phyloP scores from a whole-genome alignment of 768 basidiomycete species.

The Tricholoma saponaceum region DNA sequence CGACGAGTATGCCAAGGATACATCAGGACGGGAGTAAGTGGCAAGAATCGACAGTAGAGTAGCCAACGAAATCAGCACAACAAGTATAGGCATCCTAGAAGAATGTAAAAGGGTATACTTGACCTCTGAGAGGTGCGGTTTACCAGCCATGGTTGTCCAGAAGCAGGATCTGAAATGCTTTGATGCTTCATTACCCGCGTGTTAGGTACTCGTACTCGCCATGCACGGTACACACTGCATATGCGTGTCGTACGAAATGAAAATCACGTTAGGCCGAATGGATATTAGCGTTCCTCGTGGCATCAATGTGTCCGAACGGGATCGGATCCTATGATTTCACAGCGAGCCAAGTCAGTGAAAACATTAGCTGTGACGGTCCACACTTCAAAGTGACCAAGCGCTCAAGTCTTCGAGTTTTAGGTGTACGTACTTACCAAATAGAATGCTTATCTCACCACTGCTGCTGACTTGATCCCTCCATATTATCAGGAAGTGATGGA shows the following conservation, averaged over 20 bases:
- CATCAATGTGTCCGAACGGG: background rate
- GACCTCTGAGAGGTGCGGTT: slow-evolving; percentile 7
- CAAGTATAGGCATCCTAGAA: slow-evolving; percentile 6
- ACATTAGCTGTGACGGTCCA: background rate
- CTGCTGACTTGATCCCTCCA: background rate
- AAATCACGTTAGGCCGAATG: background rate
- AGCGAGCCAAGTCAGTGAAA: background rate
- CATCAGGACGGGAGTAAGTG: background rate
- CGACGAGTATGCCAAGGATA: background rate
- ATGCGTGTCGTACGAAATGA: slow-evolving; percentile 8
- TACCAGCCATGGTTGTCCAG: slow-evolving; percentile 19
- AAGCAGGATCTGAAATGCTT: slow-evolving; percentile 3
- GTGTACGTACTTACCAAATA: background rate
- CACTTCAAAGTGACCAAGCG: background rate
- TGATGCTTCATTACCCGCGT: background rate
- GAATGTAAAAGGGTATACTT: background rate
- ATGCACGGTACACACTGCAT: slow-evolving; percentile 7
- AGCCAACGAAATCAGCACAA: slow-evolving; percentile 11
- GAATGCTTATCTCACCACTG: background rate
- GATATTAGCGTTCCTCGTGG: slow-evolving; percentile 4
- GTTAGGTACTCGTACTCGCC: background rate
- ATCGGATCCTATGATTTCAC: background rate
- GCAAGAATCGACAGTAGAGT: slow-evolving; percentile 11
- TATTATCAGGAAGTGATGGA: background rate
- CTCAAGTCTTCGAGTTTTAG: background rate